Evolutionary conservation across 1,139 yeast species (phyloP).

Genomic region (Yarrowia galli): DNA sequence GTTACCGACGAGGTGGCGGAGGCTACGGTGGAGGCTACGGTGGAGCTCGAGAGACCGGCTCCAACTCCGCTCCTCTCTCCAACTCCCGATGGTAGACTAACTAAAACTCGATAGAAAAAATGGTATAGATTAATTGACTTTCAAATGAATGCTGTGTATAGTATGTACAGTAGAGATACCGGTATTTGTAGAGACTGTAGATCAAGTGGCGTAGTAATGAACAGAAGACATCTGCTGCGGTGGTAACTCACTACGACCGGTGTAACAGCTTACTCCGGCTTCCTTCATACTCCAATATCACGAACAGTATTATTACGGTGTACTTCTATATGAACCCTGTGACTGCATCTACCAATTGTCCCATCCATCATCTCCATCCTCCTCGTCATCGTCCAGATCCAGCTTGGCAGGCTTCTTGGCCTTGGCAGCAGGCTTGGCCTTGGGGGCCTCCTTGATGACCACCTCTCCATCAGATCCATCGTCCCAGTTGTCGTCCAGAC

Average conservation of each 20-base stretch:
- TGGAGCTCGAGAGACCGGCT: conserved; percentile 48
- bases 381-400: conserved; percentile 44
- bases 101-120: conserved; percentile 17
- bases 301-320: neutral
- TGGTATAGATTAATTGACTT: conserved; percentile 6
- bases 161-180: too few species aligned
- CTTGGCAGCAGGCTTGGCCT: conserved; percentile 39
- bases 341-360: conserved; percentile 43
- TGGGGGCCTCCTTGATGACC: conserved; percentile 37
- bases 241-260: too few species aligned
- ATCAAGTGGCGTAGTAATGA: too few species aligned
- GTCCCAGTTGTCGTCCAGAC: conserved; percentile 36
- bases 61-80: conserved; percentile 48
- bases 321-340: neutral
- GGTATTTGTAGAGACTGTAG: too few species aligned
- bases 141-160: too few species aligned
- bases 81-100: conserved; percentile 43
- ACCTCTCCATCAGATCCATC: conserved; percentile 39
- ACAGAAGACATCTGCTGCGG: too few species aligned
- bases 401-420: conserved; percentile 41
- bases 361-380: conserved; percentile 45
- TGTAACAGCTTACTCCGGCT: too few species aligned
- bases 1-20: conserved; percentile 53
- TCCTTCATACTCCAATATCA: too few species aligned
- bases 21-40: conserved; percentile 52